Conservation (phyloP, 202 grass and related monocot genomes). For the Thinopyrum obtusiflorum region DNA sequence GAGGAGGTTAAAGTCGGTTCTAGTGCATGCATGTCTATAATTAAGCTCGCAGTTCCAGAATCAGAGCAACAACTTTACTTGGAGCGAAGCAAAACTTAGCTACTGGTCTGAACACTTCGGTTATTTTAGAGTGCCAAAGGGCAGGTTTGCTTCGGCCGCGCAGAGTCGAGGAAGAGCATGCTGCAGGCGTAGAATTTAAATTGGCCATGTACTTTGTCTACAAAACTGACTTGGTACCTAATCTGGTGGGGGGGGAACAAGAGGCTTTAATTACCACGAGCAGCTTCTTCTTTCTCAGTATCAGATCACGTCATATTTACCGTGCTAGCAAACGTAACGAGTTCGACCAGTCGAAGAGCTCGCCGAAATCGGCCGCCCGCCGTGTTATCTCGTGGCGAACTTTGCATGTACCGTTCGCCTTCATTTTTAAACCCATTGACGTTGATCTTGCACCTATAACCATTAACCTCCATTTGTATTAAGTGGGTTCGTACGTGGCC, state of each 20-base stretch:
- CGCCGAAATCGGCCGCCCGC: no score
- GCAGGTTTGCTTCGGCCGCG: not conserved
- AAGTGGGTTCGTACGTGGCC: not conserved
- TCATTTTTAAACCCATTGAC: no score
- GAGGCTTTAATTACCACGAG: not conserved
- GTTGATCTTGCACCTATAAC: not conserved
- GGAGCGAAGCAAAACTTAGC: not conserved
- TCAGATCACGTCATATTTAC: not conserved
- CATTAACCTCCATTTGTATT: not conserved
- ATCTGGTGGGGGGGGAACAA: not conserved
- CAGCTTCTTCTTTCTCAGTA: not conserved
- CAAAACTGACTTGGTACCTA: not conserved
- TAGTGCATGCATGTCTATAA: not conserved
- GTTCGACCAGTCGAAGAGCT: no score
- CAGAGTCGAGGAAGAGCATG: no score
- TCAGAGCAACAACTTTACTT: not conserved
- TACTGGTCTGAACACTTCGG: not conserved
- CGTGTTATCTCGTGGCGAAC: no score
- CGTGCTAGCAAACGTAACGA: no score
- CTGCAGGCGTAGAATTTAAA: not conserved
- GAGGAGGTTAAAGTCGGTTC: not conserved
- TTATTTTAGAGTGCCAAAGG: not conserved
- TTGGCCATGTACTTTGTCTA: not conserved
- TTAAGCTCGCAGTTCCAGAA: not conserved
- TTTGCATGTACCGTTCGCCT: no score